phyloP scores from a whole-genome alignment of 768 basidiomycete genomes.

The Hypholoma fasciculare region DNA sequence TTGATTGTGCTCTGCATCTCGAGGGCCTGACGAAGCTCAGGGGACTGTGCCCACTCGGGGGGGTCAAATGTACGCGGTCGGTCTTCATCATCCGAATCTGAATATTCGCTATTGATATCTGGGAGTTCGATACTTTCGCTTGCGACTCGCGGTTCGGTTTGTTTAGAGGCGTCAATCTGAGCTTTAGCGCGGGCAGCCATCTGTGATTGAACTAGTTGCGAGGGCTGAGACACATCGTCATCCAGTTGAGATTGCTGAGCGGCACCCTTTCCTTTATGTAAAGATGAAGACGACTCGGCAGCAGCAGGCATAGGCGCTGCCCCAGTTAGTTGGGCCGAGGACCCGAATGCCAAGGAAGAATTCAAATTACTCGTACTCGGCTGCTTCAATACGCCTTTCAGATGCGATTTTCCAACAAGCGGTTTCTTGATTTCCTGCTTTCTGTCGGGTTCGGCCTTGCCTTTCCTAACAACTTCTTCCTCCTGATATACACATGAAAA shows the following conservation, averaged over 20 bases:
- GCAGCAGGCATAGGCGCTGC: conserved; percentile 22
- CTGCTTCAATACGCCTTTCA: conserved; percentile 44
- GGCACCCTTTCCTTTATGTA: conserved; percentile 29
- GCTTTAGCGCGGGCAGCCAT: conserved; percentile 74
- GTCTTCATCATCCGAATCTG: conserved; percentile 92
- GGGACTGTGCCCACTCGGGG: conserved; percentile 91
- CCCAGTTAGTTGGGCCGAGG: conserved; percentile 26
- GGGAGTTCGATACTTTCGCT: conserved; percentile 90
- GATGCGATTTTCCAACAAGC: conserved; percentile 51
- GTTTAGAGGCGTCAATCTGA: conserved; percentile 61
- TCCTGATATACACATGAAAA: conserved; percentile 38
- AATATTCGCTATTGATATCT: conserved; percentile 96
- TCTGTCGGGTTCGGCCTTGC: conserved; percentile 62
- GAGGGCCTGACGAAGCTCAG: conserved; percentile 77
- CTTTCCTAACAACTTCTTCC: conserved; percentile 73
- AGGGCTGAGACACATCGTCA: conserved; percentile 58
- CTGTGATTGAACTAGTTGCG: conserved; percentile 61
- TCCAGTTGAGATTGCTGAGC: conserved; percentile 33
- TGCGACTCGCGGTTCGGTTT: conserved; percentile 46
- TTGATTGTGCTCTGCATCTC: conserved; percentile 84
- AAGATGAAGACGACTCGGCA: conserved; percentile 29
- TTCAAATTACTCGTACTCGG: conserved; percentile 20
- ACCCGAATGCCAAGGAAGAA: background rate
- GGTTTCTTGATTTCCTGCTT: conserved; percentile 61
- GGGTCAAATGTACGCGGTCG: conserved; percentile 70